Conservation (phyloP, 345 rosid species). For the Ailanthus altissimus region DNA sequence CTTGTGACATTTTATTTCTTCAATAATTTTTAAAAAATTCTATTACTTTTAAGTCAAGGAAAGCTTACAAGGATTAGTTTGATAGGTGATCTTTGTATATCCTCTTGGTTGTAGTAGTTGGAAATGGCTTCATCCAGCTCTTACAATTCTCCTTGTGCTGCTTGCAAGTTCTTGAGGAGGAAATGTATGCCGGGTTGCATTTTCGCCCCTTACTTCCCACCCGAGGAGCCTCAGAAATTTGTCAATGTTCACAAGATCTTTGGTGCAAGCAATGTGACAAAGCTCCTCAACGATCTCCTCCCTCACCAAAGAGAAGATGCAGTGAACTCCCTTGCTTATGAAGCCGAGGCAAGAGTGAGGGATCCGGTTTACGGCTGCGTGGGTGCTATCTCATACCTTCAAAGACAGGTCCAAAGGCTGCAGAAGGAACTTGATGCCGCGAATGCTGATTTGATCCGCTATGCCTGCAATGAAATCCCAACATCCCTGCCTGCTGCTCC, state of each 20-base stretch:
- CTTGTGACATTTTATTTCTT: not conserved
- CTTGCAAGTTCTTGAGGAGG: slow-evolving; percentile 91
- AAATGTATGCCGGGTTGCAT: slow-evolving; percentile 93
- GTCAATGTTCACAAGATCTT: slow-evolving; percentile 94
- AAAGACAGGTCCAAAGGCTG: slow-evolving; percentile 83
- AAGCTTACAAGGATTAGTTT: slow-evolving; percentile 25
- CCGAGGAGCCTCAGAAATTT: slow-evolving; percentile 95
- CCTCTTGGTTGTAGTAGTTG: slow-evolving; percentile 13
- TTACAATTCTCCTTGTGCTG: slow-evolving; percentile 96
- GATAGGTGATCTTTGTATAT: slow-evolving; percentile 12
- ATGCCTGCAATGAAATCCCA: slow-evolving; percentile 44
- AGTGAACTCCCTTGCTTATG: slow-evolving; percentile 88
- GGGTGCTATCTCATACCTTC: slow-evolving; percentile 87
- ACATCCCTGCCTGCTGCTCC: slow-evolving; percentile 38
- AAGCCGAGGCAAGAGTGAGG: slow-evolving; percentile 91
- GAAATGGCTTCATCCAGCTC: slow-evolving; percentile 70
- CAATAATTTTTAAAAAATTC: not conserved
- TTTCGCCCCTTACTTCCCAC: slow-evolving; percentile 94
- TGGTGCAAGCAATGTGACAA: slow-evolving; percentile 92
- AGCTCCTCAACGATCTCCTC: slow-evolving; percentile 82
- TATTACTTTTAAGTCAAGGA: slow-evolving; percentile 10
- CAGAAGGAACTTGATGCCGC: slow-evolving; percentile 92
- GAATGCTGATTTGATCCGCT: slow-evolving; percentile 78
- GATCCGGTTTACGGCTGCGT: slow-evolving; percentile 94
- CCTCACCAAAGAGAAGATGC: slow-evolving; percentile 97